phyloP scores from a whole-genome alignment of 179 eudicot species.

The Camellia oleifera region DNA sequence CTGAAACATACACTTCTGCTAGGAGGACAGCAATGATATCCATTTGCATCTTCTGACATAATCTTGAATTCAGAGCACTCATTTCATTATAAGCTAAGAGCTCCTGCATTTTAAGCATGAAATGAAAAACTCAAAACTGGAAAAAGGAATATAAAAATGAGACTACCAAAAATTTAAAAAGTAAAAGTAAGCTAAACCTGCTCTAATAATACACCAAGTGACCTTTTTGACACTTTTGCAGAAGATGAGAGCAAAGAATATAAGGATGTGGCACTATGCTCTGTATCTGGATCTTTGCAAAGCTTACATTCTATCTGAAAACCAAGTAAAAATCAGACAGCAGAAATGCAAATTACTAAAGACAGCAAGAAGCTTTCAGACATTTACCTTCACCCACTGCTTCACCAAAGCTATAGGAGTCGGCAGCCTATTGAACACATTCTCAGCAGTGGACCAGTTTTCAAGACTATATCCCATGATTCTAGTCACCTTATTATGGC shows the following conservation, averaged over 20 bases:
- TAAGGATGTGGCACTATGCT: conserved; percentile 37
- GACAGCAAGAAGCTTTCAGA: conserved; percentile 7
- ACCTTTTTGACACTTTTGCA: conserved; percentile 39
- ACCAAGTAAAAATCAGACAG: conserved; percentile 23
- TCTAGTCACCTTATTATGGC: conserved; percentile 31
- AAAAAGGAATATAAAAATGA: background rate
- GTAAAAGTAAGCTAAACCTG: conserved; percentile 51
- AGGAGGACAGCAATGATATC: conserved; percentile 56
- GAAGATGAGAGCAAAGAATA: conserved; percentile 46
- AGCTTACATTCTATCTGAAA: conserved; percentile 60
- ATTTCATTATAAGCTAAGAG: conserved; percentile 61
- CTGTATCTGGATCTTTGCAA: conserved; percentile 31
- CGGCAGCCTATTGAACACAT: conserved; percentile 45
- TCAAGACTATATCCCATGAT: conserved; percentile 43
- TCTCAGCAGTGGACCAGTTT: conserved; percentile 70
- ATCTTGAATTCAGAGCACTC: conserved; percentile 42
- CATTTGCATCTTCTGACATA: conserved; percentile 65
- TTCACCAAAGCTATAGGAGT: conserved; percentile 63
- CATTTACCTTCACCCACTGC: conserved; percentile 83
- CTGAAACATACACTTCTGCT: conserved; percentile 47
- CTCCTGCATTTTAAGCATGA: conserved; percentile 49
- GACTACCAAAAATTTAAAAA: background rate
- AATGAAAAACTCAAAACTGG: background rate
- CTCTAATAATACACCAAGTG: conserved; percentile 55
- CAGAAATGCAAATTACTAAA: conserved; percentile 10